Evolutionary conservation across 2,329 filamentous ascomycete species (phyloP), one percentile per base, ranked within the genome.

Genomic region (Botryotinia narcissicola): DNA sequence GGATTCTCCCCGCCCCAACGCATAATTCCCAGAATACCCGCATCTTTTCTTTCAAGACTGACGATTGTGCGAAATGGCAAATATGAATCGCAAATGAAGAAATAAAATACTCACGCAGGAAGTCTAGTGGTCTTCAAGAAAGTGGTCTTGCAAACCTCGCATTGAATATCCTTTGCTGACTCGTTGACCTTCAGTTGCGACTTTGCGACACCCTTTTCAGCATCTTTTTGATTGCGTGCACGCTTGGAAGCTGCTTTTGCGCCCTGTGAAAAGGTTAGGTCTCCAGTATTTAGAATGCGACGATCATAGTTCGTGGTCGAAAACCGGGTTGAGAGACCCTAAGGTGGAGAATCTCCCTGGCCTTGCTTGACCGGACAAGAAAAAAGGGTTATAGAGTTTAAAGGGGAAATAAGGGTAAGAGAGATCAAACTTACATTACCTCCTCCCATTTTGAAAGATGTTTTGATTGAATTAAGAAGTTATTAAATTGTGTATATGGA

Each of bases 81-180:
- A 40, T 20, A 35, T 18, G 22, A 40, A 59, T 42, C 12, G 70
- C 37, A 57, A 59, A 48, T 22, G n/a, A 69, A 40, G 20, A 29
- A 37, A 62, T 10, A n/a, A n/a, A 64, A 16, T 61, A 84, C 88
- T 78, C 85, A 91, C 89, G 91, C 90, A 79, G 91, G 91, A 75
- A 87, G 89, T 81, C 91, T 91, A 75, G 91, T 91, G 51, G 92
- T 95, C 85, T 91, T 91, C 78, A 94, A 87, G 85, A 95, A 94
- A 44, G 91, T 92, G 78, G 91, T 88, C 84, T 90, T 92, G 91
- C 92, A 95, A 80, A 90, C 86, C 77, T 88, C 84, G 87, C 92
- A 95, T 83, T 93, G 91, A 83, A 94, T 93, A 80, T 88, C 90
- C 85, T 90, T 92, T 74, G 92, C 92, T 78, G 90, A 86, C 78